These are phyloP conservation scores for Carex cristatella DNA, from an alignment of 176 grass and related monocot species.

Conservation along the genomic window DNA sequence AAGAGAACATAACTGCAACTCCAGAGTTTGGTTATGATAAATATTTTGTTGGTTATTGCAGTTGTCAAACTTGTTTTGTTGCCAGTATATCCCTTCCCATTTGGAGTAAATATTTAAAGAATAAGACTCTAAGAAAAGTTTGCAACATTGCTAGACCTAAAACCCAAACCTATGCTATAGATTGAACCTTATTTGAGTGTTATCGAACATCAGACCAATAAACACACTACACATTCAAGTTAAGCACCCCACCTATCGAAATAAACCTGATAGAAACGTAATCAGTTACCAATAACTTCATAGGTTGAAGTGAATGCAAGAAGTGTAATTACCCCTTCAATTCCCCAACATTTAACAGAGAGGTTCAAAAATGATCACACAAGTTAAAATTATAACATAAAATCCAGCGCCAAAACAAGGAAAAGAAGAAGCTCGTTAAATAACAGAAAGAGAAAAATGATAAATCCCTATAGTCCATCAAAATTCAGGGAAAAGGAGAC, in stretches of 20 bases:
- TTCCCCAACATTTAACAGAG: neutral
- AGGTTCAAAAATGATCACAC: neutral
- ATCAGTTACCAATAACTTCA: neutral
- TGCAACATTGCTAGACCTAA: neutral
- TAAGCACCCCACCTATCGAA: neutral
- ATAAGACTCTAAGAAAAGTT: neutral
- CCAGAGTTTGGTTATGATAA: neutral
- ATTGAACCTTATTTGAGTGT: neutral
- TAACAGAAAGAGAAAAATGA: neutral
- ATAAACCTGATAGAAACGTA: neutral
- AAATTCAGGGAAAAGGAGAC: neutral
- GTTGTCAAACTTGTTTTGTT: neutral
- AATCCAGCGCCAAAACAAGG: neutral
- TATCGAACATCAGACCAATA: neutral
- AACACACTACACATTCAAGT: neutral
- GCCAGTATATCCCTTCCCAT: neutral
- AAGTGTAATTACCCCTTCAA: neutral
- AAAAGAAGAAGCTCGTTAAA: neutral
- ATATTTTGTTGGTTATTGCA: neutral
- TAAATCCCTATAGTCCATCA: conserved; percentile 13
- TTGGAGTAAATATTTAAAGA: neutral
- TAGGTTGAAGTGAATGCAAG: neutral
- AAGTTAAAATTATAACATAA: neutral
- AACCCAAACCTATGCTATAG: neutral
- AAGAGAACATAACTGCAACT: neutral